These are phyloP conservation scores for Boletus huronensis DNA, from an alignment of 768 basidiomycete species.

Conservation along the genomic window DNA sequence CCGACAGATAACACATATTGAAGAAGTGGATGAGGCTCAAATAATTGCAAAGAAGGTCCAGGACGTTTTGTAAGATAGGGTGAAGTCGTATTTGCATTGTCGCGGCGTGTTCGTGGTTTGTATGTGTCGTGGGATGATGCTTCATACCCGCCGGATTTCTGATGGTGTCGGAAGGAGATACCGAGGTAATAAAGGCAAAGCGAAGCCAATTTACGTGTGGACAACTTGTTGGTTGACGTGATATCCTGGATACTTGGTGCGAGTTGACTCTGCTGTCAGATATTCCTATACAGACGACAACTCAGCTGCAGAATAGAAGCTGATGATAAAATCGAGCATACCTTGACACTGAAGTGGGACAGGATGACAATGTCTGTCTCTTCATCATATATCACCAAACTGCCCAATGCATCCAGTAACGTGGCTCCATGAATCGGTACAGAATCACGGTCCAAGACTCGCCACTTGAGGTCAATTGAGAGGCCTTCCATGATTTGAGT, in stretches of 20 bases:
- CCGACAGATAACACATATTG: not conserved
- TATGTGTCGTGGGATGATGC: not conserved
- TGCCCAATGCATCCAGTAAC: not conserved
- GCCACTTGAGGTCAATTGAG: not conserved
- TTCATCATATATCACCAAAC: constrained; percentile 3
- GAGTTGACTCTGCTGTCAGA: not conserved
- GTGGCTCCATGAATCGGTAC: not conserved
- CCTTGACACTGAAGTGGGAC: constrained; percentile 10
- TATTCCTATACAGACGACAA: constrained; percentile 1
- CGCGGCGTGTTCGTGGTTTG: not conserved
- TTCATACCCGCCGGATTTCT: not conserved
- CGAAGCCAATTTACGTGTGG: not conserved
- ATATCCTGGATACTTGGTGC: not conserved
- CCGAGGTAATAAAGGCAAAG: not conserved
- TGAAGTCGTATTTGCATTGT: too few species aligned
- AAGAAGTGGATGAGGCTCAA: not conserved
- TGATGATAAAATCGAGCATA: not conserved
- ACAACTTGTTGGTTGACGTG: not conserved
- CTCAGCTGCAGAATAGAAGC: not conserved
- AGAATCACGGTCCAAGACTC: not conserved
- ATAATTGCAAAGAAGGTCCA: not conserved
- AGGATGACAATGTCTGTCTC: not conserved
- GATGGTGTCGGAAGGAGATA: not conserved
- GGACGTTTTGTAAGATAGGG: too few species aligned
- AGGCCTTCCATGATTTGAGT: constrained; percentile 1